Evolutionary conservation across 75 land plant genomes (phyloP), one percentile per base, ranked within the genome.

Genomic region (Chamaecyparis obtusa): DNA sequence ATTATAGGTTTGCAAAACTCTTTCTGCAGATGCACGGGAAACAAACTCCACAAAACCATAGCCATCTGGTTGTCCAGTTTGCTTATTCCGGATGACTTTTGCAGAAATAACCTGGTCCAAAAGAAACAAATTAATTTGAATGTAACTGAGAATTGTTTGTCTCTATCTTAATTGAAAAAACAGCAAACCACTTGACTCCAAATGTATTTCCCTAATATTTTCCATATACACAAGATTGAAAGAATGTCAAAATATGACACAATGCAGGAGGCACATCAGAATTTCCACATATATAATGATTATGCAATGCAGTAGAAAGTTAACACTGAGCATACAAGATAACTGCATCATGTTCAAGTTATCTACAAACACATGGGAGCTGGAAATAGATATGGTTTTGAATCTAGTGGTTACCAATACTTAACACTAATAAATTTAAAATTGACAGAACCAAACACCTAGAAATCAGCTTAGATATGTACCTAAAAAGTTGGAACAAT

Each of bases 31-130:
- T 32, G 96, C 93, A 87, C 92, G 98, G 75, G 87, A 89, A 3
- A 75, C 87, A 89, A 97, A 96, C 88, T 97, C 99, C 72, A 97
- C 92, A 87, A 97, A 97, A 16, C 99, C 99, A 88, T 97, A 97
- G n/a, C 98, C 96, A 39, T 97, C 97, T 24, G 94, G 88, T 46
- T 93, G 92, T 7, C 91, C 93, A 15, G 96, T 96, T 83, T 94
- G 98, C 94, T 95, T 97, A 56, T 97, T 96, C 14, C 98, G 94
- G 33, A 96, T 97, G 43, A 97, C 88, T 85, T 97, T 97, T 30
- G 90, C 95, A 21, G 95, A 89, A 80, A 89, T 83, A 86, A 93
- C 94, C 99, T 96, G 90, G 55, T 81, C 83, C 83, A 81, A n/a
- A 81, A 44, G 51, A 11, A 81, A 78, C 6, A n/a, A 46, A 44